These are phyloP conservation scores for Clathrus columnatus DNA, from an alignment of 768 basidiomycete genomes.

Conservation along the genomic window DNA sequence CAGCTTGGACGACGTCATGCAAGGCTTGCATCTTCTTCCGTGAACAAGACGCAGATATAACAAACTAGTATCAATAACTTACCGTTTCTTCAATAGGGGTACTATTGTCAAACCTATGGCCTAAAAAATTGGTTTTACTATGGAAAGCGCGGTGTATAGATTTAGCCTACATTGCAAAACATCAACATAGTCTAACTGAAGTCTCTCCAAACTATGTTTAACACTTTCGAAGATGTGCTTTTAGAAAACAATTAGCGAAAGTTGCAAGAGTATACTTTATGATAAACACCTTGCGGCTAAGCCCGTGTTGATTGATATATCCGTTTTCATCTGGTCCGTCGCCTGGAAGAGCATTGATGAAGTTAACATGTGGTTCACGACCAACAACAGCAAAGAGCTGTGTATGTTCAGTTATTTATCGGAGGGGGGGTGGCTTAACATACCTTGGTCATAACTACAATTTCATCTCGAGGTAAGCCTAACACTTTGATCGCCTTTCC, in stretches of 20 bases:
- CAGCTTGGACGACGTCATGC: conserved; percentile 41
- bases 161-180: conserved; percentile 30
- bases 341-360: background rate
- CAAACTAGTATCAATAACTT: background rate
- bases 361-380: conserved; percentile 13
- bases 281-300: conserved; percentile 32
- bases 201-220: conserved; percentile 29
- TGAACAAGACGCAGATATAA: background rate
- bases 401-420: background rate
- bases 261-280: background rate
- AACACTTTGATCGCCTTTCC: conserved; percentile 42
- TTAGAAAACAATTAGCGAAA: background rate
- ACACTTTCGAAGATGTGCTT: conserved; percentile 43
- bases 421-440: background rate
- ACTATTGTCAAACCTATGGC: conserved; percentile 34
- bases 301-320: conserved; percentile 48
- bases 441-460: conserved; percentile 44
- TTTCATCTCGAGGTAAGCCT: conserved; percentile 35
- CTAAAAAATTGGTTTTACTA: conserved; percentile 10
- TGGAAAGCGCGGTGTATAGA: background rate
- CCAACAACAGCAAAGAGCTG: conserved; percentile 19
- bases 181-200: conserved; percentile 41
- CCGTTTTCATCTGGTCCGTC: conserved; percentile 23
- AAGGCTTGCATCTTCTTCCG: conserved; percentile 35
- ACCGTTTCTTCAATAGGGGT: conserved; percentile 35